Percentiles rank a stretch among this genome's conserved stretches.
phyloP scores from a whole-genome alignment of 2,329 filamentous ascomycete genomes.

The Fusarium aywerte region DNA sequence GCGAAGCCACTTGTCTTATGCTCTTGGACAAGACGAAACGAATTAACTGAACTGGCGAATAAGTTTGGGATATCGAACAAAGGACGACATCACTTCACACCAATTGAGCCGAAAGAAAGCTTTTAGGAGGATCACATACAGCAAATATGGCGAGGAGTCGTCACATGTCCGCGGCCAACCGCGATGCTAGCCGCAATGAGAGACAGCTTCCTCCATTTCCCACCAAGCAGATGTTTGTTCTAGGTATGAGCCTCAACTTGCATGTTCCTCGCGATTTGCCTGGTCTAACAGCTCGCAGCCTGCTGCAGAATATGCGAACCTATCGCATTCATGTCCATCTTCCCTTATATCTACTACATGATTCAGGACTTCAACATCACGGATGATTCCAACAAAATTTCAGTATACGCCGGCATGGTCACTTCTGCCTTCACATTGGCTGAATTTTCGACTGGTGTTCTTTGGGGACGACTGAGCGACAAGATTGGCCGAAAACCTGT shows the following conservation, averaged over 20 bases:
- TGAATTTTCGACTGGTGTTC: slow-evolving; percentile 90
- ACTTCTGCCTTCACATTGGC: slow-evolving; percentile 96
- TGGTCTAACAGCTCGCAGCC: slow-evolving; percentile 61
- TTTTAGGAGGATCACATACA: slow-evolving; percentile 23
- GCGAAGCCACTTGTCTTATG: slow-evolving; percentile 19
- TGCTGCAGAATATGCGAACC: slow-evolving; percentile 97
- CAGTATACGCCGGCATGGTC: slow-evolving; percentile 94
- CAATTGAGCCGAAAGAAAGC: slow-evolving; percentile 10
- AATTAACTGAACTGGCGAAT: slow-evolving; percentile 18
- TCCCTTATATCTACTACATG: slow-evolving; percentile 99
- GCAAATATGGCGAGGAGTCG: slow-evolving; percentile 48
- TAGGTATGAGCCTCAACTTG: slow-evolving; percentile 53
- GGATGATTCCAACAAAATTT: slow-evolving; percentile 80
- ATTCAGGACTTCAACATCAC: slow-evolving; percentile 90
- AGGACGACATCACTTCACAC: neutral
- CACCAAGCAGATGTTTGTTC: slow-evolving; percentile 61
- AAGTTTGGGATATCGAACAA: slow-evolving; percentile 2
- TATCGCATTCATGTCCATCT: slow-evolving; percentile 99
- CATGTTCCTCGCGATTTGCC: neutral
- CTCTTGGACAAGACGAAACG: slow-evolving; percentile 9
- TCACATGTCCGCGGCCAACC: slow-evolving; percentile 40
- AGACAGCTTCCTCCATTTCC: slow-evolving; percentile 52
- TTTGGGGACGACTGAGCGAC: slow-evolving; percentile 95
- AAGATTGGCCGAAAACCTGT: slow-evolving; percentile 92
- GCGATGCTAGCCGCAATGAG: slow-evolving; percentile 38